A percentile compares a stretch with the other conserved stretches of the same genome.
Conservation (phyloP, 306 rosid species). For the Begonia loranthoides region DNA sequence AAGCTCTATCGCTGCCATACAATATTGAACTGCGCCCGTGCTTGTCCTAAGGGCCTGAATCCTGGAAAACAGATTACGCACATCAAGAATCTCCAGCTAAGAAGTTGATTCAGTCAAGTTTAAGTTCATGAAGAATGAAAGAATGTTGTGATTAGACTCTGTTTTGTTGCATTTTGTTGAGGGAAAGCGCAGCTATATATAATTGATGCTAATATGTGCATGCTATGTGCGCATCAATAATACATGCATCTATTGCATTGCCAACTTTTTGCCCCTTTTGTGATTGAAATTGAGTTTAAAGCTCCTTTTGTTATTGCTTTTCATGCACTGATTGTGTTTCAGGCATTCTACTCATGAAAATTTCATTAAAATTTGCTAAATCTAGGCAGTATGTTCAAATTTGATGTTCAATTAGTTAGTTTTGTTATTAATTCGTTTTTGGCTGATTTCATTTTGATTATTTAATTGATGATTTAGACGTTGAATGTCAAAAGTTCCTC, state of each 20-base stretch:
- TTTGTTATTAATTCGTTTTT: no score
- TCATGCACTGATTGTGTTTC: no score
- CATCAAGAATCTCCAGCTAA: slow-evolving; percentile 60
- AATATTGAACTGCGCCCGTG: slow-evolving; percentile 90
- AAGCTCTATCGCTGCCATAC: slow-evolving; percentile 99
- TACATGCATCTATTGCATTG: background rate
- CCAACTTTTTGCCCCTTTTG: slow-evolving; percentile 16
- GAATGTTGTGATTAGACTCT: slow-evolving; percentile 11
- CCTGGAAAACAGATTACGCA: slow-evolving; percentile 85
- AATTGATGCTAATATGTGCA: slow-evolving; percentile 22
- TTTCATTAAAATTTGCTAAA: no score
- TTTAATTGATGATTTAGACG: no score
- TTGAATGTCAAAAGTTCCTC: no score
- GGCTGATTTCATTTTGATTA: no score
- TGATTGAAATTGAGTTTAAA: slow-evolving; percentile 15
- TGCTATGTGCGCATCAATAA: background rate
- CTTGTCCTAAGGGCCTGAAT: slow-evolving; percentile 96
- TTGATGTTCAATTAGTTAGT: no score
- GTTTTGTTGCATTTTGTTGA: slow-evolving; percentile 18
- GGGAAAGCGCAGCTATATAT: background rate
- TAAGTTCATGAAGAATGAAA: slow-evolving; percentile 16
- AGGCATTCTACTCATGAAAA: no score
- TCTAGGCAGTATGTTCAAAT: no score
- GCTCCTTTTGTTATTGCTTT: slow-evolving; percentile 9
- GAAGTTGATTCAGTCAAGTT: slow-evolving; percentile 8